Percentiles rank a stretch among this genome's conserved stretches.
These are phyloP conservation scores for Zygosaccharomyces sapae DNA, from an alignment of 1,139 yeast genomes.

Conservation along the genomic window DNA sequence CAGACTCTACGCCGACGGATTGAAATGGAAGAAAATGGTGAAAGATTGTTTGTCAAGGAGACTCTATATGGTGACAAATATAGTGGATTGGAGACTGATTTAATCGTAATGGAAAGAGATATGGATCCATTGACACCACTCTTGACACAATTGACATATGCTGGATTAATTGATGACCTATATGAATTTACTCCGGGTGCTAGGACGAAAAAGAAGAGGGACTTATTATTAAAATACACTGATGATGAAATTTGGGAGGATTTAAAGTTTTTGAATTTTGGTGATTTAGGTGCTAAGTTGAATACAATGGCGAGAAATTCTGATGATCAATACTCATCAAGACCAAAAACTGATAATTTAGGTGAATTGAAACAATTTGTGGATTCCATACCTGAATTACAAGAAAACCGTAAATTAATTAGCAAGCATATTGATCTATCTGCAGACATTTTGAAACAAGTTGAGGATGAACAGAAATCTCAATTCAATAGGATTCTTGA, in stretches of 20 bases:
- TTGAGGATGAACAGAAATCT: constrained; percentile 41
- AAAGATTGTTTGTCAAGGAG: constrained; percentile 25
- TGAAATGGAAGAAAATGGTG: constrained; percentile 13
- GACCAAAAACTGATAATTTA: constrained; percentile 57
- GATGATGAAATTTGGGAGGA: constrained; percentile 44
- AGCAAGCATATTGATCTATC: constrained; percentile 75
- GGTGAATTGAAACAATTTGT: constrained; percentile 71
- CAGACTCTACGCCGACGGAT: constrained; percentile 23
- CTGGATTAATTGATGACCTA: constrained; percentile 76
- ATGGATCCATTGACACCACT: constrained; percentile 69
- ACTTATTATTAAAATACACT: constrained; percentile 23
- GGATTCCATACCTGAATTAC: constrained; percentile 61
- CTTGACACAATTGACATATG: constrained; percentile 72
- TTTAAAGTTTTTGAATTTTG: constrained; percentile 68
- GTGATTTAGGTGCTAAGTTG: constrained; percentile 69
- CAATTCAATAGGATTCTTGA: constrained; percentile 56
- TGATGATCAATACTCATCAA: constrained; percentile 63
- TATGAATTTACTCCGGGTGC: constrained; percentile 47
- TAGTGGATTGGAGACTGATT: constrained; percentile 45
- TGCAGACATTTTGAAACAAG: constrained; percentile 56
- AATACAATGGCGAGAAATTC: constrained; percentile 66
- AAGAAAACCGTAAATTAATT: constrained; percentile 62
- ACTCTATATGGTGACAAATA: constrained; percentile 34
- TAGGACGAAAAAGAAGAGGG: constrained; percentile 24
- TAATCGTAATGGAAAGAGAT: constrained; percentile 74